These are phyloP conservation scores for Salix brachista DNA, from an alignment of 345 rosid species.

Conservation along the genomic window DNA sequence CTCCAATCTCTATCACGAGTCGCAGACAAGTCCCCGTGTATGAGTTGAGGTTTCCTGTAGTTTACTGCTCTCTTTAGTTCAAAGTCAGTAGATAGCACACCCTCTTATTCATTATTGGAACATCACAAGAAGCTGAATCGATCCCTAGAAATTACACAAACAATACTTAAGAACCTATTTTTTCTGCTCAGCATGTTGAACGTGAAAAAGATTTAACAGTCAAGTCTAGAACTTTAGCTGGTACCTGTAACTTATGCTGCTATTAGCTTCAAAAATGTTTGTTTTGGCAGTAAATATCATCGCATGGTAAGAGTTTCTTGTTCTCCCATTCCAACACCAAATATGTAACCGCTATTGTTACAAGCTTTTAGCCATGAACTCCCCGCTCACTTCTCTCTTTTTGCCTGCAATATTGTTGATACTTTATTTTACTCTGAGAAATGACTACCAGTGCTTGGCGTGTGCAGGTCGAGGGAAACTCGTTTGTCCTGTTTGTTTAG, in stretches of 20 bases:
- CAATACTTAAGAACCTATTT: neutral
- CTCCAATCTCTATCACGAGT: neutral
- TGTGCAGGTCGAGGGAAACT: conserved; percentile 86
- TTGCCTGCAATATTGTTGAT: no score
- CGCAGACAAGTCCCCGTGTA: neutral
- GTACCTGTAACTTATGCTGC: no score
- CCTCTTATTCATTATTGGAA: neutral
- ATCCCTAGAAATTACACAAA: neutral
- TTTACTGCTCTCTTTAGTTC: neutral
- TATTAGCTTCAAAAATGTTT: no score
- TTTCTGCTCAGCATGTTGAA: neutral
- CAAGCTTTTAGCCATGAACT: no score
- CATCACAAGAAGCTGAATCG: neutral
- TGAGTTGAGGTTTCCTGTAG: neutral
- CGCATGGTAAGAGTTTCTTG: no score
- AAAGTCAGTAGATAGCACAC: neutral
- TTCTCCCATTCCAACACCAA: no score
- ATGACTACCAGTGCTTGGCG: conserved; percentile 2
- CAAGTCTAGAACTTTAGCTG: neutral
- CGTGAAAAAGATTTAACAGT: neutral
- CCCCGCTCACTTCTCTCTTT: no score
- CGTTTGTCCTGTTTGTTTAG: conserved; percentile 87
- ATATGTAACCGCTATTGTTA: no score
- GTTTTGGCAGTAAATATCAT: no score
- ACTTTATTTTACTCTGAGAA: neutral